Evolutionary conservation across 192 early-diverging fungal species (phyloP), one percentile per base, ranked within the genome.

Genomic region (Coemansia sp.): DNA sequence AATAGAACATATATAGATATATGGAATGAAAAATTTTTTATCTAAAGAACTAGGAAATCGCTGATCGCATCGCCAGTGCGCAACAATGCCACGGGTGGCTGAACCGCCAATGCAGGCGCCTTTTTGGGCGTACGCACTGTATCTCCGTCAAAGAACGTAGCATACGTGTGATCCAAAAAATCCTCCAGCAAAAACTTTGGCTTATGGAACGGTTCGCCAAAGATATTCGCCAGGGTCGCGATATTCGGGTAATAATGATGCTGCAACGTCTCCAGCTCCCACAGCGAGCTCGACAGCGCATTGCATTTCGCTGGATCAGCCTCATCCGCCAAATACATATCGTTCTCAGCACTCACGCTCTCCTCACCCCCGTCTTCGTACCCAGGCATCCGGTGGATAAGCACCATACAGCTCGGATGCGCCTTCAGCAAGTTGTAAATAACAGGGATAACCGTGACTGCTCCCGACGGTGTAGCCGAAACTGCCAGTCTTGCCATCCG

Each of bases 91-190:
- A 65, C 70, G 10, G 89, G 89, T 19, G 82, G 75, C 46, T 86
- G 85, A 15, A 86, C 76, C 8, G 85, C 86, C 57, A 90, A 36
- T 7, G 91, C 89, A 5, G 91, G 86, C 2, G 69, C 68, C 65
- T 85, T 87, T 31, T 84, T 85, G 40, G 84, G 86, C 76, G 86
- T 89, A 42, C 84, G 84, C 64, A 79, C 71, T 27, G 85, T 78
- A 60, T 92, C 89, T 59, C 84, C 89, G 39, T 88, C 84, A 78
- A 90, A 90, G 82, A 90, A 87, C 67, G 89, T 91, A 1, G 80
- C 53, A 76, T 92, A 94, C 1, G 92, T 94, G 70, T 95, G 92
- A 69, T 99, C 98, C 79, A 98, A 85, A 78, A 97, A 99, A 74
- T 97, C 96, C 75, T 99, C 98, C 58, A 99, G 77, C 70, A 91